Evolutionary conservation across 116 monocot species (phyloP).

Genomic region (Phalaenopsis hybrid): DNA sequence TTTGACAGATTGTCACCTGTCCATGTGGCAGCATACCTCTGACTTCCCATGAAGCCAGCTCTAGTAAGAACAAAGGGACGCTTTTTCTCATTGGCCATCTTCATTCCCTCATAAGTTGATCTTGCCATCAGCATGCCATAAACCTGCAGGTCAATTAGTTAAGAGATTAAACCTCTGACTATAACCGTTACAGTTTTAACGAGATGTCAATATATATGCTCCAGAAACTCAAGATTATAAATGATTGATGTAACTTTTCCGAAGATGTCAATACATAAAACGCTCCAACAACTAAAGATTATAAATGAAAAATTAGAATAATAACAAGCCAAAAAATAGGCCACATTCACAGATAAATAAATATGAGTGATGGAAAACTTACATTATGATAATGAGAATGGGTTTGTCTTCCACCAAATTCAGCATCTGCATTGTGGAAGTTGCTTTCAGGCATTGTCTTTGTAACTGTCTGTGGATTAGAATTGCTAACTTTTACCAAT

Average conservation of each 20-base stretch:
- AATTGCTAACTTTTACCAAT: not conserved
- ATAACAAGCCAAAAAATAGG: not conserved
- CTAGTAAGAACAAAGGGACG: constrained; percentile 97
- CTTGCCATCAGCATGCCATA: constrained; percentile 97
- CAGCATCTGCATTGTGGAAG: constrained; percentile 76
- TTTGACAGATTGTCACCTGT: constrained; percentile 86
- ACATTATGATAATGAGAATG: constrained; percentile 97
- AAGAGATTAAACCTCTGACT: not conserved
- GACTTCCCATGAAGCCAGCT: constrained; percentile 94
- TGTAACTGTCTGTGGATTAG: constrained; percentile 59
- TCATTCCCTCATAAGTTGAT: constrained; percentile 95
- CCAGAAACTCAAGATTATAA: not conserved
- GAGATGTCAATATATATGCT: constrained; percentile 2
- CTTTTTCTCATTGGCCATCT: constrained; percentile 48
- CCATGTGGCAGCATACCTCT: constrained; percentile 99
- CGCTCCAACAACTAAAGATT: not conserved
- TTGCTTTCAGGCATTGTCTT: constrained; percentile 97
- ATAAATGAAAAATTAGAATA: not conserved
- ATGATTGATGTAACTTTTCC: not conserved
- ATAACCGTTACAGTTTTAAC: not conserved
- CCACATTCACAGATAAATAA: not conserved
- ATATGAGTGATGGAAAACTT: constrained; percentile 13
- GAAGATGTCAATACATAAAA: constrained; percentile 3
- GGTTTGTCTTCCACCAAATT: constrained; percentile 74
- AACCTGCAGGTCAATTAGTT: constrained; percentile 35